Evolutionary conservation across 1,284 basidiomycete species (phyloP), one percentile per base, ranked within the genome.

Genomic region (Ustilago shanxiensis): DNA sequence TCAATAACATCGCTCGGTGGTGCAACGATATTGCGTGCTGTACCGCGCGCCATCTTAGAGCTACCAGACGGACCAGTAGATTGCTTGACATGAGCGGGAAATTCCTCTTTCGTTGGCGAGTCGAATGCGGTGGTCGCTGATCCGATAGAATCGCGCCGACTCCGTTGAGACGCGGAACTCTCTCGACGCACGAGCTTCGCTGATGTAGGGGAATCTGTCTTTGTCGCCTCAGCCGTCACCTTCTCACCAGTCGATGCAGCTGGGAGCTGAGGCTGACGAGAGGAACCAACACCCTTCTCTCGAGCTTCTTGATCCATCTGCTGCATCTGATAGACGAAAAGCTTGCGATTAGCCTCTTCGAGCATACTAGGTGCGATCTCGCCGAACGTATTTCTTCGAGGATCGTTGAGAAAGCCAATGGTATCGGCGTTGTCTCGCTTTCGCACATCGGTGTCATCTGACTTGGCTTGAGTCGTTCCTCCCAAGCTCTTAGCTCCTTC

Each of bases 61-160:
- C 47, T 59, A 13, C 55, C 63, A 44, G 58, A n/a, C 13, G 35
- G 26, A 18, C 59, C 56, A 1, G 55, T 20, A n/a, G 49, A 37
- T 13, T 39, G 47, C 33, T 24, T 31, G 9, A 73, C 11, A 10
- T 50, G 33, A 1, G 52, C 8, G 14, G 56, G 60, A 47, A 75
- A 71, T 9, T 71, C 72, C 2, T 71, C 72, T 14, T 51, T 60
- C 2, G 64, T 71, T 18, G 72, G 67, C n/a, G 72, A 68, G 52
- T 80, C 79, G 31, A 80, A 69, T 2, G 79, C 79, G 4, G 79
- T 80, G 13, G 72, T 77, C 2, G 71, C 79, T 6, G 77, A 73
- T 5, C 62, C 74, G 57, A 80, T 72, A 22, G 79, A 80, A 51
- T 66, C 58, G 9, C 68, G 74, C 37, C 77, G 47, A 20, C 69